These are phyloP conservation scores for Camellia lanceoleosa DNA, from an alignment of 148 eudicot genomes.

Conservation along the genomic window DNA sequence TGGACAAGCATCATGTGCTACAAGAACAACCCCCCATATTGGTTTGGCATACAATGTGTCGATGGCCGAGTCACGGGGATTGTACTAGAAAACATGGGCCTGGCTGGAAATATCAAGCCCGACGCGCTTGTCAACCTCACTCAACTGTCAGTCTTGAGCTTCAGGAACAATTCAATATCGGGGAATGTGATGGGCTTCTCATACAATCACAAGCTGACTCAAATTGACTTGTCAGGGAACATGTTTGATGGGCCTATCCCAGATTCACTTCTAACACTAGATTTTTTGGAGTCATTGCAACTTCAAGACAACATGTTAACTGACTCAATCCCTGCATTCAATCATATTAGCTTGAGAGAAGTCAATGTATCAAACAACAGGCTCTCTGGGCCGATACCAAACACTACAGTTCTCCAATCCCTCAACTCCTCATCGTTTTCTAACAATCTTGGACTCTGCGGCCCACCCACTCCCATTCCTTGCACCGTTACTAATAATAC, in stretches of 20 bases:
- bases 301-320: conserved; percentile 33
- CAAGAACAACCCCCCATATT: conserved; percentile 18
- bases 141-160: conserved; percentile 21
- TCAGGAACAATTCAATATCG: conserved; percentile 33
- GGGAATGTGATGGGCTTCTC: conserved; percentile 38
- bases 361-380: conserved; percentile 38
- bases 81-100: conserved; percentile 24
- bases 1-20: conserved; percentile 35
- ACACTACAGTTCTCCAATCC: conserved; percentile 19
- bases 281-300: conserved; percentile 31
- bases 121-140: conserved; percentile 35
- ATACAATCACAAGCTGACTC: conserved; percentile 17
- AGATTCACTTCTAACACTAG: conserved; percentile 21
- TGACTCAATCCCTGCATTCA: conserved; percentile 29
- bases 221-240: conserved; percentile 35
- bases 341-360: conserved; percentile 29
- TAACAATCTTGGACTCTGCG: conserved; percentile 22
- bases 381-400: conserved; percentile 33
- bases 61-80: conserved; percentile 33
- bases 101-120: conserved; percentile 23
- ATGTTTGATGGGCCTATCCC: conserved; percentile 28
- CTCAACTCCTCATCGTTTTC: conserved; percentile 20
- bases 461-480: conserved; percentile 22
- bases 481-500: neutral
- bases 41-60: conserved; percentile 28